Percentiles rank a stretch among this genome's conserved stretches.
These are phyloP conservation scores for Phytophthora gonapodyides DNA, from an alignment of 352 stramenopile species.

Conservation along the genomic window DNA sequence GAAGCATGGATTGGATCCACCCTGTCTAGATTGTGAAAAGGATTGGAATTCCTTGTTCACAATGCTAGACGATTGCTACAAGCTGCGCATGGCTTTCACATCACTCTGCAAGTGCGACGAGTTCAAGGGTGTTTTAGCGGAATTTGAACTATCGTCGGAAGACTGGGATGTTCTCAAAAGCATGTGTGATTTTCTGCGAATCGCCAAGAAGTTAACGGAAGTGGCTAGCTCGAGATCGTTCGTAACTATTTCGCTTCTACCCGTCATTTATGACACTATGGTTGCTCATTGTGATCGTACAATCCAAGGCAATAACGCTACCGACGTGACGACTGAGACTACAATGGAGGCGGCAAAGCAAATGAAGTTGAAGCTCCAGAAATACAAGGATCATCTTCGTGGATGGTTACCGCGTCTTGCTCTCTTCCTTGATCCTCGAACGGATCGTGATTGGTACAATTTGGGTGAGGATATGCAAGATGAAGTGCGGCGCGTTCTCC, in stretches of 20 bases:
- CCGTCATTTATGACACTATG: not conserved
- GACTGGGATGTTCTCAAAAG: conserved; percentile 3
- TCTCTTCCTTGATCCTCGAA: not conserved
- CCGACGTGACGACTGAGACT: not conserved
- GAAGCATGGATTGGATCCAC: not conserved
- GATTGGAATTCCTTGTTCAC: conserved; percentile 1
- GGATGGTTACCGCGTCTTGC: not conserved
- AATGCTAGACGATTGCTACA: not conserved
- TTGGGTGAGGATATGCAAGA: not conserved
- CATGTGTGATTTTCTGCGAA: conserved; percentile 1
- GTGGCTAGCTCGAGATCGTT: not conserved
- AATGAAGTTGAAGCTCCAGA: not conserved
- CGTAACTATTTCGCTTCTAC: not conserved
- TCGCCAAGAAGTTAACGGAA: not conserved
- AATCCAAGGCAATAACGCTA: not conserved
- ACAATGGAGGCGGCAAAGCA: not conserved
- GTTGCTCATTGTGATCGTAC: not conserved
- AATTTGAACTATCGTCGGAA: not conserved
- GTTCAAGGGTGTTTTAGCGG: not conserved
- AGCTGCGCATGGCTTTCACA: not conserved
- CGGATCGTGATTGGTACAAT: not conserved
- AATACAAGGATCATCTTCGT: not conserved
- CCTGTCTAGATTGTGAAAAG: not conserved
- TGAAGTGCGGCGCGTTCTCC: not conserved
- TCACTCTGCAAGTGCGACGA: not conserved